Evolutionary conservation across 2,329 filamentous ascomycete species (phyloP), one percentile per base, ranked within the genome.

Genomic region (Teratosphaeriaceae sp.): DNA sequence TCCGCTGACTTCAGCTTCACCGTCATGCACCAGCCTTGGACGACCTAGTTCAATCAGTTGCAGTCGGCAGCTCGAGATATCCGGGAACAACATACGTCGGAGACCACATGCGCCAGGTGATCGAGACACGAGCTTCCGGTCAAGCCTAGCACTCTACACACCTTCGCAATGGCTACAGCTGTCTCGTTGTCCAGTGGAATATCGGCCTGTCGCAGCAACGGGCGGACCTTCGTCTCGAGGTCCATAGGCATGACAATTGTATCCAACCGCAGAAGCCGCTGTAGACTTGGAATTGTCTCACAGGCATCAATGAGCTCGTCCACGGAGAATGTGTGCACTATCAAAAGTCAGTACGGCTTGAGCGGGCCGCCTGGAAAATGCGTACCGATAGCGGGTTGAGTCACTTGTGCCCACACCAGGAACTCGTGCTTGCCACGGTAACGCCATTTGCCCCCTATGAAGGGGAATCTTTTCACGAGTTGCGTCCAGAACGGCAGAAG

Each of bases 381-480:
- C 24, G 24, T 27, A 27, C 24, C 35, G 11, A 52, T 43, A 7
- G 50, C 45, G 2, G 22, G 3, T 7, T 30, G 26, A 3, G 40
- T 46, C 12, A 53, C 51, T 22, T 48, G 29, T 16, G 31, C 22
- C 46, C 43, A 49, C 3, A 53, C 37, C 2, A 53, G 38, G 18
- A 44, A 47, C 26, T 53, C 50, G 19, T 47, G 31, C 1, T 30
- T 49, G 5, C 48, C 50, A 3, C 19, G 13, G 30, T 52, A 52
- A 1, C 30, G 20, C 26, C 38, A 43, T 3, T 43, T 45, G 1
- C 46, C 44, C 7, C 41, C 22, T n/a, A 2, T 18, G 19, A 36
- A 49, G 0, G 21, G 16, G 2, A 7, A 29, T 24, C 40, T 45
- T 11, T 44, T 35, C 22, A 37, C 41, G 13, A 45, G 27, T 26